Conservation (phyloP, 164 flowering plant genomes). For the Kalanchoe fedtschenkoi region DNA sequence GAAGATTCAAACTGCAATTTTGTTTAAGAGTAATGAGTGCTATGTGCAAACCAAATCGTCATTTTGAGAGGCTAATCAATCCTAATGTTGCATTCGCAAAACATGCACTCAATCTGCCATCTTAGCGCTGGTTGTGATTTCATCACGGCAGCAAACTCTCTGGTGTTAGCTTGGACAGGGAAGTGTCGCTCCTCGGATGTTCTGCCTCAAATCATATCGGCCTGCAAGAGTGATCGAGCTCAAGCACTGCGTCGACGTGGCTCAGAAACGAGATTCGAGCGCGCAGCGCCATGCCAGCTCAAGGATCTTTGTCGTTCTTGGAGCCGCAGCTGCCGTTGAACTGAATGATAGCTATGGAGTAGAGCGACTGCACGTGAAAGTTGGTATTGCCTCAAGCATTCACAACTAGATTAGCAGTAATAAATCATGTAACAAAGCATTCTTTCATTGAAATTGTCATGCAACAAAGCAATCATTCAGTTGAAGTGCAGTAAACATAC, state of each 20-base stretch:
- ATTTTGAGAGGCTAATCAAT: constrained; percentile 67
- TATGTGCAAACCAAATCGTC: no score
- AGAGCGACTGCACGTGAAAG: constrained; percentile 59
- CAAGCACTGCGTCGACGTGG: constrained; percentile 69
- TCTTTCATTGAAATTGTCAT: no score
- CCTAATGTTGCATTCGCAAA: constrained; percentile 85
- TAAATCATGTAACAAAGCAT: no score
- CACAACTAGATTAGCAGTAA: no score
- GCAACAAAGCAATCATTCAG: no score
- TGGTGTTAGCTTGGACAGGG: constrained; percentile 34
- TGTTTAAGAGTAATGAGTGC: no score
- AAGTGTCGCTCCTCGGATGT: constrained; percentile 53
- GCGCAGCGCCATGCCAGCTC: constrained; percentile 67
- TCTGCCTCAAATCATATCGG: constrained; percentile 64
- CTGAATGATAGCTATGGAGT: constrained; percentile 76
- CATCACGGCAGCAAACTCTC: constrained; percentile 47
- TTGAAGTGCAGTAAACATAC: no score
- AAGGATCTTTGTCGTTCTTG: constrained; percentile 53
- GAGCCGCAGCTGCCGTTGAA: constrained; percentile 83
- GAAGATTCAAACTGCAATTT: no score
- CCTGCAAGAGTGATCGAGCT: constrained; percentile 75
- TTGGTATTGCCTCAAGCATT: no score
- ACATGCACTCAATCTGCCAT: constrained; percentile 54
- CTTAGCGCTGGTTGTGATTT: constrained; percentile 16
- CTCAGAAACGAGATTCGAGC: constrained; percentile 66